A percentile compares a stretch with the other conserved stretches of the same genome.
Conservation (phyloP, 495 filamentous ascomycete genomes). For the Hypomontagnella monticulosa region DNA sequence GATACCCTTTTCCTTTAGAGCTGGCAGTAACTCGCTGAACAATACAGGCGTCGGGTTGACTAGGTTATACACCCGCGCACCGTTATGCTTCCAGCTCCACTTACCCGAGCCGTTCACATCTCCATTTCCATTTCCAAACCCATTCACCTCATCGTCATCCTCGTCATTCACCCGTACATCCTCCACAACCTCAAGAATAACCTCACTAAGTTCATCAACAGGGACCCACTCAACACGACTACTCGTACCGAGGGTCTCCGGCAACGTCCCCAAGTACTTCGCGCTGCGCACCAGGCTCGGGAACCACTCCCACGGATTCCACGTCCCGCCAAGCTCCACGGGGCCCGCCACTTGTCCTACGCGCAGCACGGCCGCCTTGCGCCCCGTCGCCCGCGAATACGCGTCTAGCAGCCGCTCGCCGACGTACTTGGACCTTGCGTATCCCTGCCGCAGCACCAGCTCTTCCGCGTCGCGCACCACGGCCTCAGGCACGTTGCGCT, state of each 20-base stretch:
- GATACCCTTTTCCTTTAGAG: conserved; percentile 29
- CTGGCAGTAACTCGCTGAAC: conserved; percentile 35
- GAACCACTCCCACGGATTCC: conserved; percentile 44
- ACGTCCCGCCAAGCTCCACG: conserved; percentile 26
- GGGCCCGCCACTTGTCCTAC: conserved; percentile 45
- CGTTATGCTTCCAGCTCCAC: conserved; percentile 3
- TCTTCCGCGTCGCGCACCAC: conserved; percentile 25
- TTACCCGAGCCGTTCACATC: not conserved
- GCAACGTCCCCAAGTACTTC: conserved; percentile 29
- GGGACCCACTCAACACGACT: conserved; percentile 44
- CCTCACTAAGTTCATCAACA: conserved; percentile 34
- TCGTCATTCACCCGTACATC: conserved; percentile 10
- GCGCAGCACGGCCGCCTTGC: conserved; percentile 35
- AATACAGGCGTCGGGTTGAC: conserved; percentile 34
- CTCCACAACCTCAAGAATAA: conserved; percentile 39
- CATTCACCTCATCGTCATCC: not conserved
- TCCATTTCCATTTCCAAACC: not conserved
- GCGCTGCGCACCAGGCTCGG: conserved; percentile 39
- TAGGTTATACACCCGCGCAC: conserved; percentile 40
- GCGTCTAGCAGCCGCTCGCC: conserved; percentile 38
- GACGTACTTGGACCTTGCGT: conserved; percentile 39
- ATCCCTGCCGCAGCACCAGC: conserved; percentile 34
- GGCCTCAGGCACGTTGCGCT: conserved; percentile 26
- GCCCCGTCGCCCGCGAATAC: conserved; percentile 21
- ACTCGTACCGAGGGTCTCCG: conserved; percentile 28